These are phyloP conservation scores for Suillus plorans DNA, from an alignment of 768 basidiomycete genomes.

Conservation along the genomic window DNA sequence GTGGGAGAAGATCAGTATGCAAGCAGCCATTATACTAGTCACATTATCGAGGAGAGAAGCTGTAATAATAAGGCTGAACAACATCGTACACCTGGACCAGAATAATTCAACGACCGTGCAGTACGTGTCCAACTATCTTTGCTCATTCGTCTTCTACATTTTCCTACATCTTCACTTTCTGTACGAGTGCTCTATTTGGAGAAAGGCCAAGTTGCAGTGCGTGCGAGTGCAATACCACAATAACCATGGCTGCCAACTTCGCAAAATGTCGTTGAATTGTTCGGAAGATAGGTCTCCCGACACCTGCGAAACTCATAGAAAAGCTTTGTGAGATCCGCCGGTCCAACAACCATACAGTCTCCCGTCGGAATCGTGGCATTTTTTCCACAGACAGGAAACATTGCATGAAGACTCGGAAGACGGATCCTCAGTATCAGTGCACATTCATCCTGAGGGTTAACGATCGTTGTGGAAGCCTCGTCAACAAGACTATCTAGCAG, in stretches of 20 bases:
- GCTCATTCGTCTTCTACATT: neutral
- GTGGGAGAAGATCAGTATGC: neutral
- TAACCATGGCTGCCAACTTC: neutral
- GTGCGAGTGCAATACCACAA: neutral
- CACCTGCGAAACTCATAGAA: neutral
- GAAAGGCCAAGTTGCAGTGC: neutral
- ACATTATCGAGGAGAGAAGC: neutral
- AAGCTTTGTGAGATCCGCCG: neutral
- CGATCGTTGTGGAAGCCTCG: neutral
- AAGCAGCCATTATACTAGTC: neutral
- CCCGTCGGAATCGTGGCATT: neutral
- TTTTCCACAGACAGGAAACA: neutral
- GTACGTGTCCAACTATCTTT: neutral
- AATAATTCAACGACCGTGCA: neutral
- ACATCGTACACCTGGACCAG: neutral
- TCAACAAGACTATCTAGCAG: neutral
- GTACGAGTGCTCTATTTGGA: neutral
- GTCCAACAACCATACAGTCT: neutral
- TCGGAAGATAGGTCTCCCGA: neutral
- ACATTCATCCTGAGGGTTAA: neutral
- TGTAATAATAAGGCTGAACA: neutral
- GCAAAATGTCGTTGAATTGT: neutral
- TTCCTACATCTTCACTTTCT: neutral
- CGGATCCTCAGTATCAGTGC: neutral
- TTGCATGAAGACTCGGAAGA: neutral